Base-by-base conservation (phyloP, 2,329 filamentous ascomycete species). In the Leptographium procerum region DNA sequence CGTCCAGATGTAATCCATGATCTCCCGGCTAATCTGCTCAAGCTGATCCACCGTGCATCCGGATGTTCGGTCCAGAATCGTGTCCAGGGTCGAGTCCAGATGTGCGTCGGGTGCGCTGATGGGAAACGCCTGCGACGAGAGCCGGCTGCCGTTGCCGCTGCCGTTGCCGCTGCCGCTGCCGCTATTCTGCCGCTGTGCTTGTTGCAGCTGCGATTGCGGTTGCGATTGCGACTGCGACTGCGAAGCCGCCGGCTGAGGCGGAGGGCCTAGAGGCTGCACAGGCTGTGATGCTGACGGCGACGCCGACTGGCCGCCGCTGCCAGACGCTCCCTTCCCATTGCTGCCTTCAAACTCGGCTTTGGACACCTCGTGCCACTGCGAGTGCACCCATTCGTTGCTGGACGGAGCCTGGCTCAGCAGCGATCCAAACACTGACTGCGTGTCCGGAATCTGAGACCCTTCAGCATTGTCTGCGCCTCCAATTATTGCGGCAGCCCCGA, bases 1-100 rank as follows among this genome's bases (percentile, higher is more conserved):
- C 61, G 79, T 79, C 94, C 94, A 99, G 51, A 97, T 81, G 62
- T 86, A 84, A 61, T 92, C 88, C 92, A 97, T 97, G 62, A 97
- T 76, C 64, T 87, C 84, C 9, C 91, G 86, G 69, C 91, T 91
- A 69, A 96, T 86, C 71, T 97, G 92, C 75, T 97, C 92, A 24
- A 99, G 76, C 70, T 99, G 92, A 73, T 99, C 94, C 56, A 99
- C 88, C 0, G 86, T 88, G 69, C 88, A 89, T 1, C 89, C 89
- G 24, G 83, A 85, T 2, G 88, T 92, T 51, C 79, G 77, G 31
- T 80, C 73, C 0, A 86, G 84, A 36, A 96, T 74, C 43, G 83
- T 76, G 0, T 77, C 69, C 59, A 90, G 77, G 58, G 95, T 79
- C 8, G 74, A 69, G 2, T 75, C 70, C 28, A 90, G 74, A 33